A percentile compares a stretch with the other conserved stretches of the same genome.
Conservation (phyloP, 768 basidiomycete species). For the Podaxis rugospora region DNA sequence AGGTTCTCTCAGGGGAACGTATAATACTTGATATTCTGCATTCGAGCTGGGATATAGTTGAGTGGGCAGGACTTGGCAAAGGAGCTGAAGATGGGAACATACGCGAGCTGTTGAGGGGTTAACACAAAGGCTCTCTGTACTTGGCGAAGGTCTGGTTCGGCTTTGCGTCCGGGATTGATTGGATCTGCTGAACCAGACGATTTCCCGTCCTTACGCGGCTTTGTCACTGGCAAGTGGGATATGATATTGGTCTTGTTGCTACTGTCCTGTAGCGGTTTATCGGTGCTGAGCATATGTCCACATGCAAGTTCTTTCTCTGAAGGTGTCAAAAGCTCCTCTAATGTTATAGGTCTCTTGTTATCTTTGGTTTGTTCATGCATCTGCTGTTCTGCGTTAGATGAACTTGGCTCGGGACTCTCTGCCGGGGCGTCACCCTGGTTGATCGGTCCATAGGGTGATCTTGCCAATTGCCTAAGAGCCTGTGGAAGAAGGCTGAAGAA, state of each 20-base stretch:
- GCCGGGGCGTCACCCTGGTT: background rate
- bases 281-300: background rate
- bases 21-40: conserved; percentile 81
- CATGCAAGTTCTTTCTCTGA: background rate
- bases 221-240: background rate
- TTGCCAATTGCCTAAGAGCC: conserved; percentile 4
- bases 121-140: conserved; percentile 3
- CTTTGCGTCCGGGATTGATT: background rate
- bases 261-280: background rate
- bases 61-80: background rate
- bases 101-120: conserved; percentile 5
- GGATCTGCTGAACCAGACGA: background rate
- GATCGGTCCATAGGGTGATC: background rate
- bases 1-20: conserved; percentile 69
- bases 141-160: conserved; percentile 1
- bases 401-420: background rate
- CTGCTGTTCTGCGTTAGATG: background rate
- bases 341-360: background rate
- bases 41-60: conserved; percentile 20
- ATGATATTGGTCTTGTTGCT: background rate
- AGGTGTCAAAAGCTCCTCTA: conserved; percentile 5
- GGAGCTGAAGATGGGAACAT: background rate
- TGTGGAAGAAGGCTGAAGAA: conserved; percentile 5
- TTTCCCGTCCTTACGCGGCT: background rate
- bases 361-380: background rate